Evolutionary conservation across 2,329 filamentous ascomycete genomes (phyloP).

Genomic region (Talaromyces marneffei): DNA sequence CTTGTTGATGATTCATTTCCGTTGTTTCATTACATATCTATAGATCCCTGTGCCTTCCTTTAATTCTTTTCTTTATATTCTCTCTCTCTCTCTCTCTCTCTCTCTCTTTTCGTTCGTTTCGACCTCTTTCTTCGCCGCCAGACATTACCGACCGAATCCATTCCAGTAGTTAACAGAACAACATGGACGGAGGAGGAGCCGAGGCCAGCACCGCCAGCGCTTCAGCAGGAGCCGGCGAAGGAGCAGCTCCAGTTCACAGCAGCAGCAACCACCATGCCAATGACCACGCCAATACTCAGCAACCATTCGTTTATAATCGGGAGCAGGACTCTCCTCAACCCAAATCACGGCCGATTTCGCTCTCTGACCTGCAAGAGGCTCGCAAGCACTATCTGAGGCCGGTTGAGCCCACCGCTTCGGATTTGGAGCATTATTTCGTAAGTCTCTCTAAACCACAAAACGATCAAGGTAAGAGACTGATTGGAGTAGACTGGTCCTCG

Average conservation of each 20-base stretch:
- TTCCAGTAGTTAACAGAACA: neutral
- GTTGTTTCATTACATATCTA: neutral
- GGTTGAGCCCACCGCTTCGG: conserved; percentile 26
- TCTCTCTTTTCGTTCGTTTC: neutral
- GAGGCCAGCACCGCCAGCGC: conserved; percentile 11
- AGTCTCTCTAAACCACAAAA: conserved; percentile 16
- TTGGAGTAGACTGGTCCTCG: conserved; percentile 46
- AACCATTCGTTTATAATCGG: conserved; percentile 13
- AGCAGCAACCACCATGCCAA: conserved; percentile 14
- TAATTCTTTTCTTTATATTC: neutral
- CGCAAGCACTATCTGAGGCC: conserved; percentile 3
- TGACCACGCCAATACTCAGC: conserved; percentile 15
- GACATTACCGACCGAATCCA: neutral
- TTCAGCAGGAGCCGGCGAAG: conserved; percentile 13
- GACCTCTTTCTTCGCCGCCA: neutral
- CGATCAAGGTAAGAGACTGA: conserved; percentile 15
- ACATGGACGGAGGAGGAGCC: conserved; percentile 12
- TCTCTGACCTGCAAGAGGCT: conserved; percentile 26
- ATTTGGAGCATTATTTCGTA: conserved; percentile 59
- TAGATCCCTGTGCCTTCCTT: neutral
- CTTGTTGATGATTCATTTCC: neutral
- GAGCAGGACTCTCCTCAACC: conserved; percentile 22
- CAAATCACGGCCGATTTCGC: conserved; percentile 29
- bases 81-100: no score
- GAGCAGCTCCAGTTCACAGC: conserved; percentile 19